Conservation (phyloP, 805 yeast species). For the Myxozyma nipponensis region DNA sequence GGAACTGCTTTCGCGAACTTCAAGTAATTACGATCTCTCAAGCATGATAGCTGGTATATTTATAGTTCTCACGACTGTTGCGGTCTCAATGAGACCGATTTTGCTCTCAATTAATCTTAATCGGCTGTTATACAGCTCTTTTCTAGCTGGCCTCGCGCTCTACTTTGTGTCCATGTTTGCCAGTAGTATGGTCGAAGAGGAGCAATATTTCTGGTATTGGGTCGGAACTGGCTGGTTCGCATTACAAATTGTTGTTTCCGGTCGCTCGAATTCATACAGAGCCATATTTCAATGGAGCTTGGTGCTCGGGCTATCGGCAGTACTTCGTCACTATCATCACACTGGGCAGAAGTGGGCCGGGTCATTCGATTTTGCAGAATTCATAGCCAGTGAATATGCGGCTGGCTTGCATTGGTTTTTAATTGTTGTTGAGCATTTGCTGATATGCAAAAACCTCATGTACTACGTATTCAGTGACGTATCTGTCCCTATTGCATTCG, state of each 20-base stretch:
- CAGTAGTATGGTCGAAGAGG: slow-evolving; percentile 90
- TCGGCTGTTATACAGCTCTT: slow-evolving; percentile 12
- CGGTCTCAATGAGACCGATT: slow-evolving; percentile 6
- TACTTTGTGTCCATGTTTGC: slow-evolving; percentile 66
- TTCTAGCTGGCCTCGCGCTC: slow-evolving; percentile 34
- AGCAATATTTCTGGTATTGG: slow-evolving; percentile 96
- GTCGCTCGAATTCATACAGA: background rate
- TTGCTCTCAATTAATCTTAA: background rate
- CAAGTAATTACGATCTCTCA: slow-evolving; percentile 67
- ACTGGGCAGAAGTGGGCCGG: slow-evolving; percentile 66
- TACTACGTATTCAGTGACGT: slow-evolving; percentile 31
- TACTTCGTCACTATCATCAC: slow-evolving; percentile 78
- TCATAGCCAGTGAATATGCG: slow-evolving; percentile 35
- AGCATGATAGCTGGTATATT: slow-evolving; percentile 48
- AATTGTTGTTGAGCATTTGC: slow-evolving; percentile 43
- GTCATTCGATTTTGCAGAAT: slow-evolving; percentile 47
- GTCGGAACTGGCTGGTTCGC: slow-evolving; percentile 40
- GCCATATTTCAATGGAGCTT: slow-evolving; percentile 27
- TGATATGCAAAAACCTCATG: slow-evolving; percentile 31
- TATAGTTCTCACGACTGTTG: slow-evolving; percentile 31
- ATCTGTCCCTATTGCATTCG: slow-evolving; percentile 42
- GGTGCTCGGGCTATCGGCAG: slow-evolving; percentile 44
- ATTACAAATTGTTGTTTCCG: slow-evolving; percentile 7
- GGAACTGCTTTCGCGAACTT: slow-evolving; percentile 34
- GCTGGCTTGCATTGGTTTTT: slow-evolving; percentile 47